Percentiles rank a stretch among this genome's conserved stretches.
Evolutionary conservation across 2,329 filamentous ascomycete species (phyloP).

Genomic region (Aspergillus clavatus): DNA sequence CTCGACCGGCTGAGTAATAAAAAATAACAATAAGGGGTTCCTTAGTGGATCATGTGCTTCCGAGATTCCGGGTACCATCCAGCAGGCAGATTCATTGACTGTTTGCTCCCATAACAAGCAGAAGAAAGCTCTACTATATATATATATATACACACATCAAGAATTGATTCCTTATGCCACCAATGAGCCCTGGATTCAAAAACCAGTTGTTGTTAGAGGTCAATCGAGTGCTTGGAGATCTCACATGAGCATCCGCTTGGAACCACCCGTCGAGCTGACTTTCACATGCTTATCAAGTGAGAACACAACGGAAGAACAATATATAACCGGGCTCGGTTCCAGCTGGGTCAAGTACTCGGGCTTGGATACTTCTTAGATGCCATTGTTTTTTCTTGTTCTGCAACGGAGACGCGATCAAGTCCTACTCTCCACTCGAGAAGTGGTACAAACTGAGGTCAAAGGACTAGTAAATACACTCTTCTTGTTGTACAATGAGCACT

Average conservation of each 20-base stretch:
- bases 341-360: not conserved
- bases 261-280: not conserved
- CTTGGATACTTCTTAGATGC: not conserved
- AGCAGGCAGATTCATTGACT: not conserved
- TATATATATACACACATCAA: too few relatives aligned
- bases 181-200: too few relatives aligned
- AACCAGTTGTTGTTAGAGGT: too few relatives aligned
- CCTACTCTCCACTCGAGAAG: not conserved
- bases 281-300: not conserved
- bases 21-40: slow-evolving; percentile 18
- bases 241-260: not conserved
- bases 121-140: too few relatives aligned
- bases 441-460: not conserved
- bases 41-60: slow-evolving; percentile 13
- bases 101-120: too few relatives aligned
- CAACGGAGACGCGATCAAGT: not conserved
- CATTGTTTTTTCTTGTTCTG: not conserved
- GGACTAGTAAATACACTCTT: not conserved
- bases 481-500: not conserved
- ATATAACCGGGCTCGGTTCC: not conserved
- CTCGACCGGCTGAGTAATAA: slow-evolving; percentile 14
- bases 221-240: not conserved
- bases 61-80: slow-evolving; percentile 6
- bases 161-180: too few relatives aligned
- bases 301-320: not conserved